Base-by-base conservation (phyloP, 2,329 filamentous ascomycete genomes). In the Paecilomyces niveus region DNA sequence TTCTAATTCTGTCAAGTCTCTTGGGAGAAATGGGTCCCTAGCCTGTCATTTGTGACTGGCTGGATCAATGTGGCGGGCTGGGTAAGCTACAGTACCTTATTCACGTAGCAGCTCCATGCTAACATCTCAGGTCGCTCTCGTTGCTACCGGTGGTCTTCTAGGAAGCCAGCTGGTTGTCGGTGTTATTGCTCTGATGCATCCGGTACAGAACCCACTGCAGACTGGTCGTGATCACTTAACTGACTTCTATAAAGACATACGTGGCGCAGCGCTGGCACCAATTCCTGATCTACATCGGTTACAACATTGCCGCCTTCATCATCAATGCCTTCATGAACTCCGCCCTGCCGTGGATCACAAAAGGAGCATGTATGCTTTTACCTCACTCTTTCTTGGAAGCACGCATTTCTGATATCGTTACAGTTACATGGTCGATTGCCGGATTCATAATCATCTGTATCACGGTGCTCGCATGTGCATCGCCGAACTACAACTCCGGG, bases 371-470 rank as follows among this genome's bases (percentile, higher is more conserved):
- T 74, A 61, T 64, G 72, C 59, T 24, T 11, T 18, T 18, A 8
- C 4, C 39, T 45, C 9, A n/a, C 1, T 18, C 45, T 6, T 8
- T 31, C 1, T 31, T 2, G 0, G 15, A 24, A 35, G 24, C 1
- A 22, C 29, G 32, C 10, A 50, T 15, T 45, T 24, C 18, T 10
- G 11, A 22, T n/a, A 53, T 58, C 60, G 26, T 63, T 49, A 15
- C 29, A 72, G 71, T 91, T 63, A 80, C 85, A 55, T 91, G 88
- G 88, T 88, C 85, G 2, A 76, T 91, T 2, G 72, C 79, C 1
- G 89, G 89, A 0, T 90, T 91, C 63, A 74, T 83, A 51, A 76
- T 90, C 58, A 89, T 91, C 63, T 87, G 80, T 61, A 88, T 90
- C 61, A 88, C 87, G 0, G 78, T 89, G 0, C 74, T 92, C 54